Evolutionary conservation across 768 basidiomycete species (phyloP).

Genomic region (Lyophyllum atratum): DNA sequence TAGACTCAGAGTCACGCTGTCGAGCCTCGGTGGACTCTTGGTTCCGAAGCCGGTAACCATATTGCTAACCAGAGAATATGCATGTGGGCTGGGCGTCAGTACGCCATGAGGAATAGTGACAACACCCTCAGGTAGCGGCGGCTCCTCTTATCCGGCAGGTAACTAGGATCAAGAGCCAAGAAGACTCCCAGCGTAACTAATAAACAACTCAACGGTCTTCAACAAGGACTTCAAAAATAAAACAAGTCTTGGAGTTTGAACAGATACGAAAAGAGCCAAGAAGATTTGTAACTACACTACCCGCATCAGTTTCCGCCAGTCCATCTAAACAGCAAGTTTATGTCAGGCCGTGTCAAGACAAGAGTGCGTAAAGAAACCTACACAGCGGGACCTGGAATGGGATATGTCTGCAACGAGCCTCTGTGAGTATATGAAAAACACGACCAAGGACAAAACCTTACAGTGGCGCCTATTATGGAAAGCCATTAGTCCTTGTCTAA

Average conservation of each 20-base stretch:
- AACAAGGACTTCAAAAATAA: too few species aligned
- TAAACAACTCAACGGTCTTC: too few species aligned
- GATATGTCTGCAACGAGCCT: constrained; percentile 24
- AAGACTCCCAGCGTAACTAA: too few species aligned
- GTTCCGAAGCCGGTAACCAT: too few species aligned
- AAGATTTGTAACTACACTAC: neutral
- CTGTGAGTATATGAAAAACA: constrained; percentile 3
- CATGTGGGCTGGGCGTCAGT: too few species aligned
- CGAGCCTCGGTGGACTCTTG: too few species aligned
- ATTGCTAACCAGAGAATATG: too few species aligned
- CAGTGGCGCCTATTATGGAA: constrained; percentile 22
- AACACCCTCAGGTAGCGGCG: too few species aligned
- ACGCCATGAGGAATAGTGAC: too few species aligned
- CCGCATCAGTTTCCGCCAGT: constrained; percentile 1
- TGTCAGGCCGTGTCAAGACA: neutral
- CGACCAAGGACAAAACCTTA: constrained; percentile 31
- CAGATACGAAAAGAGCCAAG: neutral
- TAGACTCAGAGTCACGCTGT: too few species aligned
- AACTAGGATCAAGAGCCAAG: too few species aligned
- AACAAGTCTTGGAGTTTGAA: neutral
- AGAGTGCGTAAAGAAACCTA: constrained; percentile 19
- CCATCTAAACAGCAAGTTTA: neutral
- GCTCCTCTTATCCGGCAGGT: too few species aligned
- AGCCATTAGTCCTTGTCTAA: neutral
- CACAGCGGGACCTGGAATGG: constrained; percentile 46